phyloP scores from a whole-genome alignment of 768 basidiomycete species.

The Trametes meyenii region DNA sequence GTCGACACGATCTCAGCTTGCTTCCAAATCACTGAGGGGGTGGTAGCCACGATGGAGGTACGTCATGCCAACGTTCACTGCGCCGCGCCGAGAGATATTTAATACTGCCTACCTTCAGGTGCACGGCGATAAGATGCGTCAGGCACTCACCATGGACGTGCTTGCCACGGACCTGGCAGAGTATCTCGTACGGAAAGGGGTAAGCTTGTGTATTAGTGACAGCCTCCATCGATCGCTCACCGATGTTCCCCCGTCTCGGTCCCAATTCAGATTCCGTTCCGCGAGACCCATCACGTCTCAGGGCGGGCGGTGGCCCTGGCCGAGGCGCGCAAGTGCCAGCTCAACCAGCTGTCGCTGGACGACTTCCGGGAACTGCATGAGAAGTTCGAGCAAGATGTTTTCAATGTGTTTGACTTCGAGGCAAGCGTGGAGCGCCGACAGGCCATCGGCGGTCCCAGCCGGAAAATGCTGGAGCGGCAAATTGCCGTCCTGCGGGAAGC shows the following conservation, averaged over 20 bases:
- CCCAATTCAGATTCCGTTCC: conserved; percentile 82
- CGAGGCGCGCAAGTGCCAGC: conserved; percentile 76
- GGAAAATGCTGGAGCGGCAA: conserved; percentile 83
- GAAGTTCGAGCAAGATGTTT: conserved; percentile 82
- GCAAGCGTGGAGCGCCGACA: conserved; percentile 90
- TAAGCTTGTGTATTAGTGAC: conserved; percentile 45
- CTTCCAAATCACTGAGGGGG: conserved; percentile 92
- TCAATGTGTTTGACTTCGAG: conserved; percentile 91
- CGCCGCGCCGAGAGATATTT: background rate
- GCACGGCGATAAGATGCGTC: conserved; percentile 86
- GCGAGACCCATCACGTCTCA: conserved; percentile 98
- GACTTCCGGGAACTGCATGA: conserved; percentile 79
- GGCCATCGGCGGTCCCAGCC: conserved; percentile 91
- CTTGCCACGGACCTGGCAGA: conserved; percentile 99
- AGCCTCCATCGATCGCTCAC: background rate
- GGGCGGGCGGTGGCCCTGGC: conserved; percentile 96
- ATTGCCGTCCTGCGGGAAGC: conserved; percentile 71
- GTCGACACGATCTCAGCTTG: conserved; percentile 89
- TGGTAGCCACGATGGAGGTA: conserved; percentile 87
- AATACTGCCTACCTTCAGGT: conserved; percentile 51
- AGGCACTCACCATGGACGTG: conserved; percentile 94
- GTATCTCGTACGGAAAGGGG: conserved; percentile 98
- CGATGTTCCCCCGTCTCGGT: conserved; percentile 6
- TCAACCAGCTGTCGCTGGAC: conserved; percentile 76
- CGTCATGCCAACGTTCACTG: conserved; percentile 26